Conservation (phyloP, 2,329 filamentous ascomycete species). For the Pyrenophora graminea region DNA sequence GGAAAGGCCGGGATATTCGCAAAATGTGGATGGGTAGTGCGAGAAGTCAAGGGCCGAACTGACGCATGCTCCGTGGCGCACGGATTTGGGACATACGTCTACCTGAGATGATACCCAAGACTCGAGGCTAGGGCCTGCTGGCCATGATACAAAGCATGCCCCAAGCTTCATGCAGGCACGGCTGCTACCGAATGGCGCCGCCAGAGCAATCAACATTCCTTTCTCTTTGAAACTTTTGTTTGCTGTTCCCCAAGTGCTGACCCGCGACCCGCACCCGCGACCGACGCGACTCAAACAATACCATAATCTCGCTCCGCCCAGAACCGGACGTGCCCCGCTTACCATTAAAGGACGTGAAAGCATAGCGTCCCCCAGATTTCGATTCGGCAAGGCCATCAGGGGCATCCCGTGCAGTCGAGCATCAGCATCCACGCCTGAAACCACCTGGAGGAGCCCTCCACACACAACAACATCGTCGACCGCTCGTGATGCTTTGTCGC, state of each 20-base stretch:
- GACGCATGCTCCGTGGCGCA: conserved; percentile 2
- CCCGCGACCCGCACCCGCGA: neutral
- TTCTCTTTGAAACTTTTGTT: conserved; percentile 10
- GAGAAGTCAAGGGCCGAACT: neutral
- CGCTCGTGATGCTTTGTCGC: conserved; percentile 41
- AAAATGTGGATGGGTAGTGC: no score
- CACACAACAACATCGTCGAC: conserved; percentile 1
- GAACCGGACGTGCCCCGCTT: conserved; percentile 16
- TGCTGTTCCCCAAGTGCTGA: neutral
- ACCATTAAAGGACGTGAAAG: conserved; percentile 5
- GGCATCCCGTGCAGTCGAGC: conserved; percentile 16
- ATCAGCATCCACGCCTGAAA: conserved; percentile 2
- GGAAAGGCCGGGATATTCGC: no score
- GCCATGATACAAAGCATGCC: conserved; percentile 15
- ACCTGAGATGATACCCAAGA: conserved; percentile 5
- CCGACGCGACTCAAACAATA: conserved; percentile 2
- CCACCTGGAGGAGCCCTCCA: conserved; percentile 6
- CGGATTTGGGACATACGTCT: conserved; percentile 3
- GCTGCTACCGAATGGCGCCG: conserved; percentile 16
- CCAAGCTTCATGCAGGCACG: conserved; percentile 21
- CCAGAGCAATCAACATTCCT: conserved; percentile 5
- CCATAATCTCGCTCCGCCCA: neutral
- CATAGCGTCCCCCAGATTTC: conserved; percentile 16
- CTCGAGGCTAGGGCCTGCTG: conserved; percentile 12
- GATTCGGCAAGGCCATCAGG: conserved; percentile 16